Evolutionary conservation across 768 basidiomycete genomes (phyloP), one percentile per base, ranked within the genome.

Genomic region (Paxillus ammoniavirescens): DNA sequence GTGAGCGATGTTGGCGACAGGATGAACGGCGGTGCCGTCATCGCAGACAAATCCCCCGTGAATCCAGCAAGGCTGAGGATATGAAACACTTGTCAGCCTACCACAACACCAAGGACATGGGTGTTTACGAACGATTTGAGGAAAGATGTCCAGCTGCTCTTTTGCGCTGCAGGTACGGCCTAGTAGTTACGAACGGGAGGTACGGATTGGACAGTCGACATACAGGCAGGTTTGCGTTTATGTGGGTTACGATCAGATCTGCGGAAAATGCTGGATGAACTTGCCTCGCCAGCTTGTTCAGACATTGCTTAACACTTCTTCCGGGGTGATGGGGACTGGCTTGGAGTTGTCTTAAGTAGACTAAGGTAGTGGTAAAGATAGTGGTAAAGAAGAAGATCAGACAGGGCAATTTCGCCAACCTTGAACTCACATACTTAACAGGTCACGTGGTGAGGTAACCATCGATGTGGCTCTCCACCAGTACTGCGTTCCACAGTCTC

Each of bases 1-100:
- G 93, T 95, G 47, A 96, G 80, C 2, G 93, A 96, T 4, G 86
- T 84, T 8, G 92, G 93, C 1, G 91, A 93, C 44, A 96, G 82
- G 58, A 98, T 97, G 75, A 98, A 95, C 0, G 91, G 88, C 35
- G 91, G 90, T 0, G 91, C 90, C 1, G 91, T 91, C 69, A 93
- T 73, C 3, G 84, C 82, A 1, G 88, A 93, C 42, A 94, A 78
- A 74, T 95, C 93, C 50, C 93, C 93, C 2, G 91, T 90, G 65
- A 95, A 83, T 33, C 87, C 86, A 31, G 92, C 87, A 62, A 96
- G 86, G 56, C 90, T 91, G 63, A 30, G 35, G 40, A 42, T 55
- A 47, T 36, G 23, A 48, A 17, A 4, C 8, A 3, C 50, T 31
- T 56, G 45, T 59, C 26, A 58, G 57, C 8, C 47, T 28, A 17